Percentiles rank a stretch among this genome's conserved stretches.
These are phyloP conservation scores for Globisporangium viniferum DNA, from an alignment of 352 stramenopile genomes.

Conservation along the genomic window DNA sequence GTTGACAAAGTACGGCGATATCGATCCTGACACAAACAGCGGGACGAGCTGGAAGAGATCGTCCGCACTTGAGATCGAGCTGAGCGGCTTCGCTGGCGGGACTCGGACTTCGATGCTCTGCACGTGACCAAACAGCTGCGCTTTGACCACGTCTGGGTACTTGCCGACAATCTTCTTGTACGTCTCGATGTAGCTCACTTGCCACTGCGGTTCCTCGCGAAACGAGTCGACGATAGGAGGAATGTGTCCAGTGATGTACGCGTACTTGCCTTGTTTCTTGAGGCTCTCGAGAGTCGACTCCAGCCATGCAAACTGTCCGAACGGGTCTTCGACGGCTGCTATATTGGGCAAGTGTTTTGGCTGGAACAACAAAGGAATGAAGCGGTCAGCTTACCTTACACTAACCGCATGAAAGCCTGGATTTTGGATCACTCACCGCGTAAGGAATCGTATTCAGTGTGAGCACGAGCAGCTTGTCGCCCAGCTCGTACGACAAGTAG, in stretches of 20 bases:
- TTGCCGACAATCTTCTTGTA: slow-evolving; percentile 76
- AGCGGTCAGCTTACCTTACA: slow-evolving; percentile 30
- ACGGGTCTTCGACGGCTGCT: slow-evolving; percentile 71
- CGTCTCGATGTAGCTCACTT: slow-evolving; percentile 72
- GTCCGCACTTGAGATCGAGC: background rate
- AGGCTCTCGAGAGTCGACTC: slow-evolving; percentile 59
- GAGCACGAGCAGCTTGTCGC: slow-evolving; percentile 59
- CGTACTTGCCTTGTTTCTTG: slow-evolving; percentile 35
- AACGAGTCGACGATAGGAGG: slow-evolving; percentile 88
- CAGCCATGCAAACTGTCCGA: slow-evolving; percentile 89
- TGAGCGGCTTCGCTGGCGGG: slow-evolving; percentile 21
- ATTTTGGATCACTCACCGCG: slow-evolving; percentile 51
- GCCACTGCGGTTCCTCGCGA: slow-evolving; percentile 76
- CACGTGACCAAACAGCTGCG: slow-evolving; percentile 89
- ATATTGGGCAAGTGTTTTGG: slow-evolving; percentile 73
- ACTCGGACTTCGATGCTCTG: slow-evolving; percentile 90
- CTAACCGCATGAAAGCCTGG: background rate
- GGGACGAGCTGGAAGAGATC: slow-evolving; percentile 38
- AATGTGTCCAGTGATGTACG: slow-evolving; percentile 90
- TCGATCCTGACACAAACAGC: slow-evolving; percentile 71
- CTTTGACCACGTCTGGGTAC: slow-evolving; percentile 70
- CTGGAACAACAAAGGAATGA: slow-evolving; percentile 20
- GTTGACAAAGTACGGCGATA: slow-evolving; percentile 87
- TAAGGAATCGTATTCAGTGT: slow-evolving; percentile 82
- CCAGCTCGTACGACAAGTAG: slow-evolving; percentile 64